phyloP scores from a whole-genome alignment of 2,329 filamentous ascomycete species.

The Alternaria tenuissima region DNA sequence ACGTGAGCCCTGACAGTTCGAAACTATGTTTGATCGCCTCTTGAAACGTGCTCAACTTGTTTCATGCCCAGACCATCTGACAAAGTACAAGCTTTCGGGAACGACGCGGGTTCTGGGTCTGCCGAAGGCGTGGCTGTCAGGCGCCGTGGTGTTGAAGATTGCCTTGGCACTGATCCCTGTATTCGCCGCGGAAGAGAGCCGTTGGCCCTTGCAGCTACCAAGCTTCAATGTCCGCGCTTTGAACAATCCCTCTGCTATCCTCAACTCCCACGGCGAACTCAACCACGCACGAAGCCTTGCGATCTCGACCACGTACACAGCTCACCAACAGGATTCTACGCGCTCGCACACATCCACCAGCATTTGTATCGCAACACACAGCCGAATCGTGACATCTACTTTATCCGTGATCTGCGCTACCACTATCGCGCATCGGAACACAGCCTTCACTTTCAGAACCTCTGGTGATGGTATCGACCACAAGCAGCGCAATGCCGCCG shows the following conservation, averaged over 20 bases:
- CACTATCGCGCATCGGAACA: conserved; percentile 1
- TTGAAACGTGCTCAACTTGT: background rate
- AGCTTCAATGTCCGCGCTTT: conserved; percentile 16
- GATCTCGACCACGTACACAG: background rate
- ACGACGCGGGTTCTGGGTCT: background rate
- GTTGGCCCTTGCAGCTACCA: conserved; percentile 14
- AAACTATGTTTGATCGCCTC: conserved; percentile 1
- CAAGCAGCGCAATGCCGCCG: conserved; percentile 25
- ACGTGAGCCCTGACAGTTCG: background rate
- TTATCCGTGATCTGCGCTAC: background rate
- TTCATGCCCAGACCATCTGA: background rate
- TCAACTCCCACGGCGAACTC: background rate
- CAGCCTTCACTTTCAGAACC: conserved; percentile 2
- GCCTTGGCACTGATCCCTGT: conserved; percentile 21
- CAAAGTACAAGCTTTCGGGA: conserved; percentile 3
- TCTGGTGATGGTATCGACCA: conserved; percentile 41
- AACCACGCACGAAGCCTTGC: background rate
- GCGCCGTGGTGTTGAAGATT: background rate
- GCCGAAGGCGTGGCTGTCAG: background rate
- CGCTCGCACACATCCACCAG: background rate
- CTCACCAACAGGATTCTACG: background rate
- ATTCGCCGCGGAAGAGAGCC: conserved; percentile 30
- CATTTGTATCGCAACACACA: background rate
- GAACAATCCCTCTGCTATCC: conserved; percentile 8
- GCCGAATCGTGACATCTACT: background rate